Percentiles rank a stretch among this genome's conserved stretches.
These are phyloP conservation scores for Antitrichia curtipendula DNA, from an alignment of 225 moss, liverwort and hornwort species.

Conservation along the genomic window DNA sequence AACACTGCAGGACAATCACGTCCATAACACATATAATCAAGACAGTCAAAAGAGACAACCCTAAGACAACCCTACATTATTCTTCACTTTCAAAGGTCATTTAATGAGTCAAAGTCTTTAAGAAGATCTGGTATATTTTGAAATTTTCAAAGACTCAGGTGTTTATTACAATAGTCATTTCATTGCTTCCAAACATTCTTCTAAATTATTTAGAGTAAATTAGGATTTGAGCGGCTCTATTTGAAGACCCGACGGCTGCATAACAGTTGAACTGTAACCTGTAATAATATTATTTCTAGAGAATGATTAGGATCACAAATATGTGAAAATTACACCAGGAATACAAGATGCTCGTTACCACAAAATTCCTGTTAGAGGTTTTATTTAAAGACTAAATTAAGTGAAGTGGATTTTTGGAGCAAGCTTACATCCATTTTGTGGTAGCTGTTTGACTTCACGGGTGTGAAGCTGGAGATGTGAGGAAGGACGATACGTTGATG, in stretches of 20 bases:
- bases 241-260: neutral
- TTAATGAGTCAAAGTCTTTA: neutral
- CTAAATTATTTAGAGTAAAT: neutral
- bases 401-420: neutral
- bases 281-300: neutral
- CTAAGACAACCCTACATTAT: neutral
- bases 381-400: neutral
- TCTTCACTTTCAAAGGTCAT: neutral
- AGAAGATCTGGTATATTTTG: neutral
- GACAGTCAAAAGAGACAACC: neutral
- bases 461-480: neutral
- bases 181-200: neutral
- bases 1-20: constrained; percentile 11
- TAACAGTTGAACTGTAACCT: neutral
- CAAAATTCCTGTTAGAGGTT: neutral
- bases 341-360: neutral
- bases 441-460: neutral
- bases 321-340: neutral
- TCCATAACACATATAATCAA: neutral
- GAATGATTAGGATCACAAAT: neutral
- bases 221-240: neutral
- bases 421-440: constrained; percentile 31
- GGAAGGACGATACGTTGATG: neutral
- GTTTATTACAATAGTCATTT: neutral
- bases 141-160: neutral